A percentile compares a stretch with the other conserved stretches of the same genome.
These are phyloP conservation scores for Mycotypha africana DNA, from an alignment of 371 early-diverging fungal species.

Conservation along the genomic window DNA sequence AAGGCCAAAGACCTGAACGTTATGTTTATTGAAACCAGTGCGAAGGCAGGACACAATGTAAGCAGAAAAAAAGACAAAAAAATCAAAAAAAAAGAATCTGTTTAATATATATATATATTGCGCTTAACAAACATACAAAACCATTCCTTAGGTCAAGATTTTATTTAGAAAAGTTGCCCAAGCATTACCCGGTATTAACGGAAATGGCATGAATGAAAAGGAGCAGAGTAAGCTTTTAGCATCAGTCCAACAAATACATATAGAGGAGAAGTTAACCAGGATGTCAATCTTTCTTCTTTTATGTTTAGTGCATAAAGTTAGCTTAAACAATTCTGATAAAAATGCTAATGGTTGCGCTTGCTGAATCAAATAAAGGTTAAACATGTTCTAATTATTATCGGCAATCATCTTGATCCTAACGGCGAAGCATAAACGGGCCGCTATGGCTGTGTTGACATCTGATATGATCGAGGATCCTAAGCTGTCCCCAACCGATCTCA, in stretches of 20 bases:
- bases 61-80: not conserved
- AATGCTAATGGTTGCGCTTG: constrained; percentile 35
- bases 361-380: too few species aligned
- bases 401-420: too few species aligned
- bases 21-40: constrained; percentile 96
- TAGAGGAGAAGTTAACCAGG: too few species aligned
- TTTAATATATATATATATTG: too few species aligned
- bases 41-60: constrained; percentile 95
- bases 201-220: constrained; percentile 20
- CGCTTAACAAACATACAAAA: not conserved
- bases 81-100: too few species aligned
- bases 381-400: too few species aligned
- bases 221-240: constrained; percentile 29
- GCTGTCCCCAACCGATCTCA: too few species aligned
- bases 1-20: constrained; percentile 89
- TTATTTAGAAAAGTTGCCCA: constrained; percentile 95
- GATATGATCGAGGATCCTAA: too few species aligned
- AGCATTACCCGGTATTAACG: constrained; percentile 88
- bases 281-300: too few species aligned
- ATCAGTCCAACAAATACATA: too few species aligned
- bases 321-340: constrained; percentile 18
- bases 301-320: constrained; percentile 37
- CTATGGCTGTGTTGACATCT: too few species aligned
- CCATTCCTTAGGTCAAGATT: constrained; percentile 74
- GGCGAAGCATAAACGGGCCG: too few species aligned